phyloP scores from a whole-genome alignment of 2,329 filamentous ascomycete species.

The Ophioceras dolichostomum region DNA sequence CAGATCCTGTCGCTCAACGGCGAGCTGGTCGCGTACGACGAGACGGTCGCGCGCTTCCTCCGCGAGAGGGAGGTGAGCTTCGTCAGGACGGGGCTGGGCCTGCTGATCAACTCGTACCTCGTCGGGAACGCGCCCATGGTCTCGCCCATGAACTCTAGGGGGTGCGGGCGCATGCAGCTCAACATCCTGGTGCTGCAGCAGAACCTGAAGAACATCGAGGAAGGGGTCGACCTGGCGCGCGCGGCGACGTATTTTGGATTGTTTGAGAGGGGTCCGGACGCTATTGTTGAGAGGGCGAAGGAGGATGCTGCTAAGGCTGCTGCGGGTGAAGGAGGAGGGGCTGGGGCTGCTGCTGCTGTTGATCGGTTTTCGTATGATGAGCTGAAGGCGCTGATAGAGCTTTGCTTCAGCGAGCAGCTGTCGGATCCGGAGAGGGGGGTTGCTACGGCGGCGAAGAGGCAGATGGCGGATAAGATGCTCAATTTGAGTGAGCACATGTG shows the following conservation, averaged over 20 bases:
- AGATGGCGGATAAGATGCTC: constrained; percentile 58
- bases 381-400: constrained; percentile 51
- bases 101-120: constrained; percentile 69
- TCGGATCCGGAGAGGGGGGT: constrained; percentile 57
- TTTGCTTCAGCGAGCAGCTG: constrained; percentile 57
- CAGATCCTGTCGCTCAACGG: constrained; percentile 73
- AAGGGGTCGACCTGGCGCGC: constrained; percentile 49
- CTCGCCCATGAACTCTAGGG: constrained; percentile 71
- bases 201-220: constrained; percentile 87
- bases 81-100: constrained; percentile 62
- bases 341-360: constrained; percentile 10
- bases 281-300: constrained; percentile 50
- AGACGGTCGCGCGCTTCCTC: constrained; percentile 63
- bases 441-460: constrained; percentile 51
- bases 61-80: constrained; percentile 60
- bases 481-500: constrained; percentile 63
- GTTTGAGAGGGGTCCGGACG: constrained; percentile 53
- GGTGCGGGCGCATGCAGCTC: constrained; percentile 78
- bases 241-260: constrained; percentile 58
- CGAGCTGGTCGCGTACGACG: constrained; percentile 78
- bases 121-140: constrained; percentile 60
- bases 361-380: constrained; percentile 52
- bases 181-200: constrained; percentile 94
- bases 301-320: constrained; percentile 24
- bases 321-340: constrained; percentile 8